Base-by-base conservation (phyloP, 192 early-diverging fungal genomes). In the Coemansia sp. region DNA sequence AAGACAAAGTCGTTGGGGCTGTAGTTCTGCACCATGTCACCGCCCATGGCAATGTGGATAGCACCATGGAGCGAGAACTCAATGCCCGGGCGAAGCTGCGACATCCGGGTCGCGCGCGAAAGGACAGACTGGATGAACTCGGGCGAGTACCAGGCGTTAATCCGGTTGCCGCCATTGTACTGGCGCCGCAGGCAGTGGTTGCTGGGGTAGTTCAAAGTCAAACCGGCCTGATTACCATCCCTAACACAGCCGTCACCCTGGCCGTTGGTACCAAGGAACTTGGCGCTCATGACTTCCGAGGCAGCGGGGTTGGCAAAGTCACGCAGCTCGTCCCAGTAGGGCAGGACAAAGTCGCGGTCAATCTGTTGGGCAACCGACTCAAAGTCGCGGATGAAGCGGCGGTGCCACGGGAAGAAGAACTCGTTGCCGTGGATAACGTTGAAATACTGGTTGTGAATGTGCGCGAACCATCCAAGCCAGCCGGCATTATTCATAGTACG, bases 1-100 rank as follows among this genome's bases (percentile, higher is more conserved):
- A 86, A 86, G 23, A 67, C 67, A 68, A 78, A 74, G 68, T 86
- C 85, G 75, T 84, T 86, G 53, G 85, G 85, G 53, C 77, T 75
- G 64, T 62, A 77, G 59, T 57, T 74, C 64, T 71, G 67, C 19
- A 70, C 14, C 80, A 86, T 83, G 62, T 86, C 85, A 17, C 80
- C 85, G 27, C 85, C 81, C 6, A 86, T 36, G 25, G 64, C 70
- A 46, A 79, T 70, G 23, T 86, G 85, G 6, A 84, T 32, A 23
- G 75, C 41, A 27, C 75, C 78, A 53, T 86, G 85, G 19, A 77
- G 72, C 36, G 72, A 74, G 58, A 63, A 71, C 73, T 86, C 85
- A 31, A 86, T 68, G 12, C 55, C 69, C 1, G 73, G 67, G 38
- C 84, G 84, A 58, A 85, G 71, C 72, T 69, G 55, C 14, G 77